phyloP scores from a whole-genome alignment of 2,329 filamentous ascomycete species.

The Diaporthe australafricana region DNA sequence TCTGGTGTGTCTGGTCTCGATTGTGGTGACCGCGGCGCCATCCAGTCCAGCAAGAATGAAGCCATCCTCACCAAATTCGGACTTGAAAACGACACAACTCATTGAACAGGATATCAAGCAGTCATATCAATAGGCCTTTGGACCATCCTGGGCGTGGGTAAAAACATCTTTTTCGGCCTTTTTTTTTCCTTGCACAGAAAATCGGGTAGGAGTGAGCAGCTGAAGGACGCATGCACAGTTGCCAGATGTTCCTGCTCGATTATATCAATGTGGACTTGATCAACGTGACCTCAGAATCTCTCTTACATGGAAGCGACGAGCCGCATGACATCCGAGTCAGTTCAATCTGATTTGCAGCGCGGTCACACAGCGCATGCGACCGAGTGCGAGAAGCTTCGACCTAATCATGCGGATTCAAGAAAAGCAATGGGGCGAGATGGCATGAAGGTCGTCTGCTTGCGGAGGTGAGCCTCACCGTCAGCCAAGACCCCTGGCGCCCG shows the following conservation, averaged over 20 bases:
- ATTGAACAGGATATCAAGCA: neutral
- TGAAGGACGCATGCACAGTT: neutral
- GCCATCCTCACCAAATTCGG: neutral
- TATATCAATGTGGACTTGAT: neutral
- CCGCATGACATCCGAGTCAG: neutral
- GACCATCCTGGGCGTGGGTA: neutral
- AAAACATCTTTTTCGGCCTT: no score
- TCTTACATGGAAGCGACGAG: neutral
- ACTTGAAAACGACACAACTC: neutral
- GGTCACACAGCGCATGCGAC: neutral
- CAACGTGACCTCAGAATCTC: neutral
- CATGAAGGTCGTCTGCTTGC: neutral
- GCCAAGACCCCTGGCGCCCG: neutral
- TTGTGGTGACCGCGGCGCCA: neutral
- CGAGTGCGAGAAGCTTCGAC: neutral
- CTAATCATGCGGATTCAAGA: neutral
- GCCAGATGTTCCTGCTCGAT: neutral
- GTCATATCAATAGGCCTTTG: no score
- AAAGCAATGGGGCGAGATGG: neutral
- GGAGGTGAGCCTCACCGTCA: neutral
- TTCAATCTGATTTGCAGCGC: neutral
- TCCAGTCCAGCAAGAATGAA: neutral
- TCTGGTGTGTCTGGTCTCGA: neutral
- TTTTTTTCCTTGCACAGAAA: no score
- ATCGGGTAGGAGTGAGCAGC: neutral